Percentiles rank a stretch among this genome's conserved stretches.
Evolutionary conservation across 768 basidiomycete species (phyloP).

Genomic region (Xerocomellus dryophilus): DNA sequence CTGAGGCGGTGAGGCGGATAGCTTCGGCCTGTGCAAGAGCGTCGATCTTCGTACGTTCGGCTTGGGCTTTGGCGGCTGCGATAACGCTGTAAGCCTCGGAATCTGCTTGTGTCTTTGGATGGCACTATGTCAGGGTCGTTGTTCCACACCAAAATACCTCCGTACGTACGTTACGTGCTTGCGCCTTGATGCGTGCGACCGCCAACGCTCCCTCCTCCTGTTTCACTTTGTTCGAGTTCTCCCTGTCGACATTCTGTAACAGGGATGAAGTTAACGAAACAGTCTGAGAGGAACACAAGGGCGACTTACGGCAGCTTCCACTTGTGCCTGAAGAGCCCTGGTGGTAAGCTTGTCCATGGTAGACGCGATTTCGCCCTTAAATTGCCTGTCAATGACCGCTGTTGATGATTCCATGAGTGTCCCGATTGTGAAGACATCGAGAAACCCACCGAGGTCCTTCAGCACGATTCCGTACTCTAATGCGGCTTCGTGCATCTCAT

Average conservation of each 20-base stretch:
- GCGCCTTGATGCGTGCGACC: constrained; percentile 74
- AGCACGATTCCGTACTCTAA: constrained; percentile 80
- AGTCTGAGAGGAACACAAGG: neutral
- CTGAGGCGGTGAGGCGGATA: constrained; percentile 69
- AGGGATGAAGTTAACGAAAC: neutral
- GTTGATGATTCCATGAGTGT: constrained; percentile 9
- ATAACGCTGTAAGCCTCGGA: constrained; percentile 72
- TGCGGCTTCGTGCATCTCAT: constrained; percentile 79
- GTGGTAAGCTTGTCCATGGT: constrained; percentile 87
- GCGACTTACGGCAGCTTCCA: constrained; percentile 70
- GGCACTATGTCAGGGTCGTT: constrained; percentile 6
- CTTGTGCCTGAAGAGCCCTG: constrained; percentile 80
- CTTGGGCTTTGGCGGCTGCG: constrained; percentile 71
- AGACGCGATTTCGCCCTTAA: constrained; percentile 83
- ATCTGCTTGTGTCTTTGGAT: constrained; percentile 60
- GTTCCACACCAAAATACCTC: neutral
- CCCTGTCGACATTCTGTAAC: constrained; percentile 73
- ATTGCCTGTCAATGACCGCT: constrained; percentile 86
- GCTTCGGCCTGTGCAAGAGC: constrained; percentile 78
- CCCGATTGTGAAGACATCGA: neutral
- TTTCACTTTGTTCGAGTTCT: constrained; percentile 86
- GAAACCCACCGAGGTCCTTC: constrained; percentile 65
- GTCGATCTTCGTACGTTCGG: constrained; percentile 62
- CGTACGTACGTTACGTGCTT: constrained; percentile 47
- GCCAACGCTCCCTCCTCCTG: constrained; percentile 77